Conservation (phyloP, 371 early-diverging fungal genomes). For the Vavraia culicis region DNA sequence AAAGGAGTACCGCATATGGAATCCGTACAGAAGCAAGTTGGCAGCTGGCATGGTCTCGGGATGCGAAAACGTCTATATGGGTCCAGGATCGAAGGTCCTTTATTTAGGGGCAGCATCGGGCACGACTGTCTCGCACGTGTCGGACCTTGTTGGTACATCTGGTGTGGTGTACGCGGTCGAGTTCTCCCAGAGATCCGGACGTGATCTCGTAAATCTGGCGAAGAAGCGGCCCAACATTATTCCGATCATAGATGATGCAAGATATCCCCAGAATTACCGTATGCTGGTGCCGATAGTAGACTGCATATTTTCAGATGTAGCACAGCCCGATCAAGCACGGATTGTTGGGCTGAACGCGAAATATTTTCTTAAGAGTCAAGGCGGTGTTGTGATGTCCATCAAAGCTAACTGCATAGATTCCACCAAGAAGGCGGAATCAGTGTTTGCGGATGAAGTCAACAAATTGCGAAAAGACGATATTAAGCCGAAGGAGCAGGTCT, state of each 20-base stretch:
- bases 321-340: constrained; percentile 99
- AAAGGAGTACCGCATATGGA: constrained; percentile 98
- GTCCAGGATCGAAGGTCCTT: constrained; percentile 84
- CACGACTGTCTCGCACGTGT: constrained; percentile 97
- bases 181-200: constrained; percentile 95
- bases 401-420: constrained; percentile 99
- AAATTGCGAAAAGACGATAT: constrained; percentile 87
- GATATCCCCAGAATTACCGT: constrained; percentile 97
- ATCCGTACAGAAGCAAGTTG: constrained; percentile 96
- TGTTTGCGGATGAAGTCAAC: constrained; percentile 97
- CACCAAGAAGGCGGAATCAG: constrained; percentile 79
- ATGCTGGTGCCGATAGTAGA: constrained; percentile 99
- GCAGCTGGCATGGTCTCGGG: constrained; percentile 98
- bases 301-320: constrained; percentile 96
- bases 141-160: constrained; percentile 88
- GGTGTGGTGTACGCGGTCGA: constrained; percentile 86
- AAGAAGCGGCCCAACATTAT: constrained; percentile 99
- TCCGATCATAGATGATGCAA: constrained; percentile 98
- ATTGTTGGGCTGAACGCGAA: constrained; percentile 94
- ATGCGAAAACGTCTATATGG: constrained; percentile 80
- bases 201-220: constrained; percentile 97
- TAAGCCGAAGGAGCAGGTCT: constrained; percentile 95
- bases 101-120: constrained; percentile 95
- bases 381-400: constrained; percentile 92
- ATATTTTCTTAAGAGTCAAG: constrained; percentile 85